A percentile compares a stretch with the other conserved stretches of the same genome.
Evolutionary conservation across 208 protist species (phyloP).

Genomic region (Wallacemonas collosoma): DNA sequence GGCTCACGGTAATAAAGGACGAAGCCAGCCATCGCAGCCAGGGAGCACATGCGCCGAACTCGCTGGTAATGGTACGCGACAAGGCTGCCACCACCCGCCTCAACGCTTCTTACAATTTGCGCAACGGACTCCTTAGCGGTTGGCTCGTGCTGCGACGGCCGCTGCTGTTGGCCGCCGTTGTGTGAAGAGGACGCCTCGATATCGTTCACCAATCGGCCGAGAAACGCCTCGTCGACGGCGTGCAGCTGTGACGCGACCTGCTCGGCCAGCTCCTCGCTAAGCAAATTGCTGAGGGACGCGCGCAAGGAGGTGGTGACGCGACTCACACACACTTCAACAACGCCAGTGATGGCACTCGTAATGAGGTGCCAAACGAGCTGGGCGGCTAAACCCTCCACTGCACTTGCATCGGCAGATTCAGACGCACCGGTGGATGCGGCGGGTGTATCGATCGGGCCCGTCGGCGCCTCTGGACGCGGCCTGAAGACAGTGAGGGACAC

Average conservation of each 20-base stretch:
- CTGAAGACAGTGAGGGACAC: slow-evolving; percentile 4
- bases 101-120: background rate
- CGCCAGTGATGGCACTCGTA: slow-evolving; percentile 14
- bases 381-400: slow-evolving; percentile 17
- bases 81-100: background rate
- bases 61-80: background rate
- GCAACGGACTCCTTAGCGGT: background rate
- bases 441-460: background rate
- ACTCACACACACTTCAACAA: slow-evolving; percentile 24
- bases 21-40: background rate
- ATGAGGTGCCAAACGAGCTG: slow-evolving; percentile 28
- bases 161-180: background rate
- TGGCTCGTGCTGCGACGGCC: background rate
- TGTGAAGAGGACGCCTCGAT: background rate
- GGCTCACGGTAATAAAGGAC: slow-evolving; percentile 12
- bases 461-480: background rate
- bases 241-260: slow-evolving; percentile 35
- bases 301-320: slow-evolving; percentile 8
- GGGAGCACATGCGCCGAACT: background rate
- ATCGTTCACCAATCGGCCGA: slow-evolving; percentile 34
- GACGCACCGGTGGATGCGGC: background rate
- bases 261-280: slow-evolving; percentile 31
- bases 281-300: slow-evolving; percentile 8
- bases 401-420: background rate
- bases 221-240: slow-evolving; percentile 58